These are phyloP conservation scores for Dentiscutata heterogama DNA, from an alignment of 371 early-diverging fungal genomes.

Conservation along the genomic window DNA sequence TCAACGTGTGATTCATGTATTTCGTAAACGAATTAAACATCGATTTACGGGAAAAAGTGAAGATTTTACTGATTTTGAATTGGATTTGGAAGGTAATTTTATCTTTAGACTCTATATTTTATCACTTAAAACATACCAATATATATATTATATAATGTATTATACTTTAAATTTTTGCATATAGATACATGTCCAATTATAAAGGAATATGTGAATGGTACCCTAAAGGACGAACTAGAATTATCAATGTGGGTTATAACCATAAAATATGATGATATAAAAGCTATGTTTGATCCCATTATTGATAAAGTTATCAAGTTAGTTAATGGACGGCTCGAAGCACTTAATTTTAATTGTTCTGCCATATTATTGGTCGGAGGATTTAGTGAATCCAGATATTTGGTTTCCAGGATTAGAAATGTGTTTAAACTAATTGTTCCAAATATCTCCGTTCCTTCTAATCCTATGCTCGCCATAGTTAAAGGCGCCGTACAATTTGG, in stretches of 20 bases:
- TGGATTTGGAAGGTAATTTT: conserved; percentile 19
- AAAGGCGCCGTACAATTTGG: conserved; percentile 51
- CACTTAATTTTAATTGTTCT: not conserved
- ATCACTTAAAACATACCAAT: too few relatives aligned
- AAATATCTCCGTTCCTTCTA: conserved; percentile 48
- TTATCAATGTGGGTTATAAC: conserved; percentile 2
- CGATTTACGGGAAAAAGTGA: conserved; percentile 3
- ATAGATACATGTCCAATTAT: not conserved
- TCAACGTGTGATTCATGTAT: conserved; percentile 30
- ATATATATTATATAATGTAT: too few relatives aligned
- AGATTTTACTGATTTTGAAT: not conserved
- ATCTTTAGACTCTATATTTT: too few relatives aligned
- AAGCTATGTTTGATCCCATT: conserved; percentile 28
- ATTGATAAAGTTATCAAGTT: conserved; percentile 21
- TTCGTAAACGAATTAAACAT: not conserved
- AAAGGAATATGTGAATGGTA: not conserved
- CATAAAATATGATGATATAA: conserved; percentile 10
- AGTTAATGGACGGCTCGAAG: not conserved
- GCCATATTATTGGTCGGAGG: conserved; percentile 38
- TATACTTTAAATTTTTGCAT: not conserved
- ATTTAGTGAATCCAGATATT: conserved; percentile 24
- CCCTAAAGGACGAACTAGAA: conserved; percentile 9
- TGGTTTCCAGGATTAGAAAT: not conserved
- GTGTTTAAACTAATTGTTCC: not conserved
- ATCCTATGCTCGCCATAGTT: conserved; percentile 53